Percentiles rank a stretch among this genome's conserved stretches.
Conservation (phyloP, 306 rosid genomes). For the Cicer arietinum region DNA sequence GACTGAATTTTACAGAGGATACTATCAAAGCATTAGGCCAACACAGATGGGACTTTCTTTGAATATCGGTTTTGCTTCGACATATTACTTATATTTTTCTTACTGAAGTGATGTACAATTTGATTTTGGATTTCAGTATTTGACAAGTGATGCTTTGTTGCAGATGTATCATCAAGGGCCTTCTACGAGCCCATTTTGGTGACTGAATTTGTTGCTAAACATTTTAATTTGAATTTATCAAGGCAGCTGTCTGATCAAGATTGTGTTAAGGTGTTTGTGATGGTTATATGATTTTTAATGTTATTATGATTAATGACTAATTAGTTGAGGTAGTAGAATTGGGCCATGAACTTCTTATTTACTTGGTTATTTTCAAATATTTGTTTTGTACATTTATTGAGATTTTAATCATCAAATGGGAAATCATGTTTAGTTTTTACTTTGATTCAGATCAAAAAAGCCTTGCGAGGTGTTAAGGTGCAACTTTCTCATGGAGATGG, state of each 20-base stretch:
- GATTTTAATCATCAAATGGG: too few species aligned
- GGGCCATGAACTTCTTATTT: neutral
- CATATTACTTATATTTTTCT: neutral
- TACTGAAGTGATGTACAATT: neutral
- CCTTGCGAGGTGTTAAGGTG: constrained; percentile 62
- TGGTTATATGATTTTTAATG: neutral
- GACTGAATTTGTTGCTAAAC: constrained; percentile 44
- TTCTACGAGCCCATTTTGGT: constrained; percentile 69
- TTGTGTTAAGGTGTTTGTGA: constrained; percentile 59
- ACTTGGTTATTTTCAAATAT: neutral
- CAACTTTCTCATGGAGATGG: constrained; percentile 13
- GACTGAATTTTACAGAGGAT: constrained; percentile 54
- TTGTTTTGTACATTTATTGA: too few species aligned
- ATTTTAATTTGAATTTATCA: constrained; percentile 41
- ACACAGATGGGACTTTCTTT: constrained; percentile 59
- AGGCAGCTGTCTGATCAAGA: constrained; percentile 63
- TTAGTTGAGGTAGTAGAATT: neutral
- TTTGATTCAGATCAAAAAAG: constrained; percentile 56
- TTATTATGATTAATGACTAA: neutral
- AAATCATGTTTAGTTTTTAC: neutral
- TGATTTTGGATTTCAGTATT: too few species aligned
- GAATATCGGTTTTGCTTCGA: constrained; percentile 56
- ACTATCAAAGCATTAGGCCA: constrained; percentile 53
- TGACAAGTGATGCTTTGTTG: neutral
- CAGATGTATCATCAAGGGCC: constrained; percentile 78